phyloP scores from a whole-genome alignment of 2,329 filamentous ascomycete genomes.

The Fusarium domesticum region DNA sequence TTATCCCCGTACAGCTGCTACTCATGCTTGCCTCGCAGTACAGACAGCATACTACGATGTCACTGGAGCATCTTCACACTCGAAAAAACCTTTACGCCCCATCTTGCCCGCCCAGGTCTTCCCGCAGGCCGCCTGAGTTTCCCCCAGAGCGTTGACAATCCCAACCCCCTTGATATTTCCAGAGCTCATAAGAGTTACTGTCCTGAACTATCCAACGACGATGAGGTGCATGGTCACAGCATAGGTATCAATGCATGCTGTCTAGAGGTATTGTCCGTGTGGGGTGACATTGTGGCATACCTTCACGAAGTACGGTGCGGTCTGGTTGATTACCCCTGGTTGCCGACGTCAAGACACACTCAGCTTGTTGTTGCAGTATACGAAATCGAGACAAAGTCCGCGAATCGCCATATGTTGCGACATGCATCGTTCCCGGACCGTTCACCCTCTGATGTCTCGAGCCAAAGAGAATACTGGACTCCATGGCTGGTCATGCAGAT shows the following conservation, averaged over 20 bases:
- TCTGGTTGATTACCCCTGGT: constrained; percentile 20
- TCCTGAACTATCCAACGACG: constrained; percentile 19
- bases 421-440: constrained; percentile 23
- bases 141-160: constrained; percentile 1
- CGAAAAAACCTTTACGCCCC: constrained; percentile 17
- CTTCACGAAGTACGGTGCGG: constrained; percentile 19
- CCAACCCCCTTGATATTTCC: not conserved
- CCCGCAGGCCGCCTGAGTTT: constrained; percentile 14
- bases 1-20: not conserved
- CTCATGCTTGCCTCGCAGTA: not conserved
- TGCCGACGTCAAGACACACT: constrained; percentile 14
- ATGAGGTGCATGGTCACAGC: constrained; percentile 14
- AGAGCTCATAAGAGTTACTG: constrained; percentile 18
- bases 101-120: constrained; percentile 8
- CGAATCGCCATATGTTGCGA: constrained; percentile 19
- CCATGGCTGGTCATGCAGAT: constrained; percentile 24
- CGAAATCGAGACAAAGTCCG: constrained; percentile 17
- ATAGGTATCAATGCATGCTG: constrained; percentile 9
- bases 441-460: constrained; percentile 1
- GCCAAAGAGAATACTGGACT: constrained; percentile 21
- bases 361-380: constrained; percentile 22
- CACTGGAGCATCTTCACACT: constrained; percentile 21
- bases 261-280: constrained; percentile 7
- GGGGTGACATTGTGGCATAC: constrained; percentile 21
- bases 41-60: constrained; percentile 12